Conservation (phyloP, 495 filamentous ascomycete genomes). For the Aspergillus saccharolyticus region DNA sequence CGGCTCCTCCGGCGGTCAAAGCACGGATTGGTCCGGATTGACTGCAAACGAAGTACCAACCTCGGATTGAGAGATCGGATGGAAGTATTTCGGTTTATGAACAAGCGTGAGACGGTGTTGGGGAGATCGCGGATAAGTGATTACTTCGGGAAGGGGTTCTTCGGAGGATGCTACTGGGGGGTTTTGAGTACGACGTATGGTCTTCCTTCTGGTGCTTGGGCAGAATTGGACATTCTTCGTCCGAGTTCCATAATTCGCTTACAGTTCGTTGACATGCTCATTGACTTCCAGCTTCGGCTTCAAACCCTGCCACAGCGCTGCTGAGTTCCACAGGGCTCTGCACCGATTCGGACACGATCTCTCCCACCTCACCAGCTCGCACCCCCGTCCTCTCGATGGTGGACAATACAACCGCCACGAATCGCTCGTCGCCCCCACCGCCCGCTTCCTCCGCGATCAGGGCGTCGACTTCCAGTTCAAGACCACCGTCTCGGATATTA, state of each 20-base stretch:
- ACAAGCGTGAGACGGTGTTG: slow-evolving; percentile 28
- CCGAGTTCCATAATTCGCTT: no score
- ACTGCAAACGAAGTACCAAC: slow-evolving; percentile 12
- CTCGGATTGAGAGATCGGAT: slow-evolving; percentile 26
- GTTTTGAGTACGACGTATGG: slow-evolving; percentile 32
- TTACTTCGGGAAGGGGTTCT: slow-evolving; percentile 32
- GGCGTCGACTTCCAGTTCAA: slow-evolving; percentile 42
- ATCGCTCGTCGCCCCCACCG: slow-evolving; percentile 35
- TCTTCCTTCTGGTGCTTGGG: neutral
- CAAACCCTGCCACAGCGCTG: slow-evolving; percentile 38
- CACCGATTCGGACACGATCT: slow-evolving; percentile 24
- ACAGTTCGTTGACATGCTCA: no score
- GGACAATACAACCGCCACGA: slow-evolving; percentile 39
- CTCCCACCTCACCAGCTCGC: slow-evolving; percentile 18
- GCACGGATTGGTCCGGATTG: slow-evolving; percentile 5
- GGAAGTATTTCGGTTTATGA: slow-evolving; percentile 27
- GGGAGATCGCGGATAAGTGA: slow-evolving; percentile 33
- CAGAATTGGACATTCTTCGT: neutral
- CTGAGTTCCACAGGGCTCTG: slow-evolving; percentile 29
- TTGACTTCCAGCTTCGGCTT: slow-evolving; percentile 28
- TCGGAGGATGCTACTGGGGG: slow-evolving; percentile 38
- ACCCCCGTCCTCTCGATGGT: slow-evolving; percentile 22
- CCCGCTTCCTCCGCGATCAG: slow-evolving; percentile 29
- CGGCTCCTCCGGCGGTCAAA: slow-evolving; percentile 14
- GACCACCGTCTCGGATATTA: slow-evolving; percentile 28